Evolutionary conservation across 2,329 filamentous ascomycete genomes (phyloP).

Genomic region (Cladophialophora exuberans): DNA sequence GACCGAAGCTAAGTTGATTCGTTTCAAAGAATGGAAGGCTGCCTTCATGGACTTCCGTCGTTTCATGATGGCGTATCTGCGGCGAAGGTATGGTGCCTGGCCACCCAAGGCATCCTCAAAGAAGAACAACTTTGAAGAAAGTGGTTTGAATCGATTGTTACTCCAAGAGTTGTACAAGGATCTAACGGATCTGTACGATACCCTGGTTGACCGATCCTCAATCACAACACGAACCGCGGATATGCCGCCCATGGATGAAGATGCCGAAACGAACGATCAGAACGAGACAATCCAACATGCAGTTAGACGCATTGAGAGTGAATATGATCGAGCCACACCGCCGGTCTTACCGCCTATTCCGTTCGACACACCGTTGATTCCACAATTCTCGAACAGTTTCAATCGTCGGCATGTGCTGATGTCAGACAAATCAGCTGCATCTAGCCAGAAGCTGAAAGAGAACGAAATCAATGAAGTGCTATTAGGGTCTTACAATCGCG

Average conservation of each 20-base stretch:
- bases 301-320: slow-evolving; percentile 76
- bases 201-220: slow-evolving; percentile 77
- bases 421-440: slow-evolving; percentile 73
- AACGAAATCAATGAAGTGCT: slow-evolving; percentile 77
- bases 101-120: slow-evolving; percentile 89
- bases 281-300: slow-evolving; percentile 68
- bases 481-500: slow-evolving; percentile 79
- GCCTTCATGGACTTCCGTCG: slow-evolving; percentile 75
- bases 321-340: slow-evolving; percentile 86
- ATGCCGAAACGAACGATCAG: slow-evolving; percentile 50
- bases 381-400: slow-evolving; percentile 61
- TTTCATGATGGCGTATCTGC: slow-evolving; percentile 73
- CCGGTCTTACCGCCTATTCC: slow-evolving; percentile 90
- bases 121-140: slow-evolving; percentile 86
- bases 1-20: slow-evolving; percentile 73
- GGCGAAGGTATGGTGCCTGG: slow-evolving; percentile 72
- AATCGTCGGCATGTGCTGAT: slow-evolving; percentile 68
- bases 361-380: slow-evolving; percentile 81
- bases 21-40: slow-evolving; percentile 81
- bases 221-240: slow-evolving; percentile 80
- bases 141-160: slow-evolving; percentile 82
- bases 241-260: slow-evolving; percentile 62
- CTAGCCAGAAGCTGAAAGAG: slow-evolving; percentile 73
- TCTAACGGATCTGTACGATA: slow-evolving; percentile 82
- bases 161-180: slow-evolving; percentile 83